Evolutionary conservation across 179 eudicot genomes (phyloP), one percentile per base, ranked within the genome.

Genomic region (Gypsophila paniculata): DNA sequence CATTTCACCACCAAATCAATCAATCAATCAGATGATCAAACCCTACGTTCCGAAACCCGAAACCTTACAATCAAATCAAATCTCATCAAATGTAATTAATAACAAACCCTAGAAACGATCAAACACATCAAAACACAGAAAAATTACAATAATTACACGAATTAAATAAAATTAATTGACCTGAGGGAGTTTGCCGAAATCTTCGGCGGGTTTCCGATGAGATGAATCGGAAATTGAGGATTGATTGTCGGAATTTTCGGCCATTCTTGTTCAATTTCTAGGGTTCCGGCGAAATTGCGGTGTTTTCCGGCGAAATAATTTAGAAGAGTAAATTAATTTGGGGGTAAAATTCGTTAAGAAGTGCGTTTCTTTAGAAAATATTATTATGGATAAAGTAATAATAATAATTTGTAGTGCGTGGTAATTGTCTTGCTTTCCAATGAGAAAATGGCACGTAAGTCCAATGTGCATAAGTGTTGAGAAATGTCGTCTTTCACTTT

Each of bases 211-310:
- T 60, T 66, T 75, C 0, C 73, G 26, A 4, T 73, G 61, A 17
- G 73, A 36, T 11, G 73, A 32, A 71, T 75, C 72, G 26, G 73
- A 42, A 18, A 51, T n/a, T 5, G 78, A 71, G 9, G 82, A 72
- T 2, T 68, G 76, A 72, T 19, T 52, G 15, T 71, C 79, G 48
- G 76, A 72, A 60, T 23, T 71, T 79, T 79, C 79, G 36, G 76
- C 73, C 82, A 79, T 79, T 67, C 19, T 62, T 5, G 15, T 38
- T 10, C 42, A 17, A 32, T 1, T 9, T 22, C 53, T 4, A 17
- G 14, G 4, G 26, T 34, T 68, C 61, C 51, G 54, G 36, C 34
- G 13, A 48, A 14, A 49, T 48, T 25, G 23, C 10, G 46, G 57
- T 55, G 10, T 23, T 48, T 48, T 9, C 25, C 59, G 58, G 59